These are phyloP conservation scores for Penicillium expansum DNA, from an alignment of 2,329 filamentous ascomycete genomes.

Conservation along the genomic window DNA sequence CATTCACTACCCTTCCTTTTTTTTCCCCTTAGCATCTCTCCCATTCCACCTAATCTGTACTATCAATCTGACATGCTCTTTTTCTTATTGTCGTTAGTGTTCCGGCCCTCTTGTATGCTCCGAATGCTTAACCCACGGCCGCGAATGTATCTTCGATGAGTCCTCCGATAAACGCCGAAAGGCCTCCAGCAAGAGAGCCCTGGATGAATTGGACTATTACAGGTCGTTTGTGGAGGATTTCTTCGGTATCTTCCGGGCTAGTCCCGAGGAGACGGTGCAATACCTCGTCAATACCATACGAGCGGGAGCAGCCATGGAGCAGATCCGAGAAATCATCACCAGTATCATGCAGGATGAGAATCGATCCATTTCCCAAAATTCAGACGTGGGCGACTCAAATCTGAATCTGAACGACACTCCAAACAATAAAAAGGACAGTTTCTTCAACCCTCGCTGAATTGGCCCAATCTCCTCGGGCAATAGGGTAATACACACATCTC, in stretches of 20 bases:
- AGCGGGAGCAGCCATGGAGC: slow-evolving; percentile 19
- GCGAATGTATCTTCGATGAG: slow-evolving; percentile 37
- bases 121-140: slow-evolving; percentile 34
- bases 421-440: background rate
- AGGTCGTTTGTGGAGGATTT: slow-evolving; percentile 29
- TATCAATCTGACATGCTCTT: slow-evolving; percentile 11
- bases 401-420: background rate
- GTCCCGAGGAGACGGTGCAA: slow-evolving; percentile 21
- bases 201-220: slow-evolving; percentile 32
- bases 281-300: slow-evolving; percentile 30
- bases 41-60: background rate
- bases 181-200: slow-evolving; percentile 27
- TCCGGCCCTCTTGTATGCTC: slow-evolving; percentile 30
- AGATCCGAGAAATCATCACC: slow-evolving; percentile 14
- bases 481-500: background rate
- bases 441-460: background rate
- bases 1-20: background rate
- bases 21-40: background rate
- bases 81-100: slow-evolving; percentile 27
- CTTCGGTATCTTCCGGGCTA: slow-evolving; percentile 25
- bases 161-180: slow-evolving; percentile 39
- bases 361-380: background rate
- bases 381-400: background rate
- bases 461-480: background rate
- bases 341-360: background rate